These are phyloP conservation scores for Globisporangium megalacanthum DNA, from an alignment of 352 stramenopile species.

Conservation along the genomic window DNA sequence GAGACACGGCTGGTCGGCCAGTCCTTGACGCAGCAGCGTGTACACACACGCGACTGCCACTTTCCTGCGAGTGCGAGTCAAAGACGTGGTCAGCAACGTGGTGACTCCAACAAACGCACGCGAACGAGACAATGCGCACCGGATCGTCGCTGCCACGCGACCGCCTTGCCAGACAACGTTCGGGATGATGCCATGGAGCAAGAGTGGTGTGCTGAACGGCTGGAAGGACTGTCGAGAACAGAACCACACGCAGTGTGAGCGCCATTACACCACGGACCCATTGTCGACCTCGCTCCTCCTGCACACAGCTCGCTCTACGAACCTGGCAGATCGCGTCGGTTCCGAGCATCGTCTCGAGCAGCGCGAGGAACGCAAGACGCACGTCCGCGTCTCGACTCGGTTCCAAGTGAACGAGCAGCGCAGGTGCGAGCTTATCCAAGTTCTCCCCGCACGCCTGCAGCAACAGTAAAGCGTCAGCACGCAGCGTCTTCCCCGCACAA, in stretches of 20 bases:
- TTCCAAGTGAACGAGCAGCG: conserved; percentile 64
- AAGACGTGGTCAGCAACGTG: neutral
- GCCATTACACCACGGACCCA: neutral
- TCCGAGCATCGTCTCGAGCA: conserved; percentile 79
- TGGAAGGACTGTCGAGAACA: conserved; percentile 41
- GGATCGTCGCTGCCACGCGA: conserved; percentile 80
- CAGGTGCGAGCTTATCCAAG: conserved; percentile 49
- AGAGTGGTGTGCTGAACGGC: conserved; percentile 43
- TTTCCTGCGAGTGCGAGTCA: conserved; percentile 44
- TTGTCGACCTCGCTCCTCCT: neutral
- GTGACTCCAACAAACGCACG: neutral
- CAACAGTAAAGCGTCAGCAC: neutral
- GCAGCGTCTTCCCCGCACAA: neutral
- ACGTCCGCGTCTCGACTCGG: conserved; percentile 65
- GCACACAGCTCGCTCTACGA: conserved; percentile 3
- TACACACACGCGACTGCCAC: conserved; percentile 84
- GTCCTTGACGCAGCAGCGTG: conserved; percentile 70
- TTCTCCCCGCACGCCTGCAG: conserved; percentile 54
- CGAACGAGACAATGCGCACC: conserved; percentile 21
- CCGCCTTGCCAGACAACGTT: conserved; percentile 89
- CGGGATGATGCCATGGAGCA: conserved; percentile 80
- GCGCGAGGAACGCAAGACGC: conserved; percentile 73
- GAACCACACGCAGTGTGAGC: neutral
- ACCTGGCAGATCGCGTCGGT: conserved; percentile 49
- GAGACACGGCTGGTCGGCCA: conserved; percentile 69